These are phyloP conservation scores for Eragrostis curvula DNA, from an alignment of 176 grass and related monocot species.

Conservation along the genomic window DNA sequence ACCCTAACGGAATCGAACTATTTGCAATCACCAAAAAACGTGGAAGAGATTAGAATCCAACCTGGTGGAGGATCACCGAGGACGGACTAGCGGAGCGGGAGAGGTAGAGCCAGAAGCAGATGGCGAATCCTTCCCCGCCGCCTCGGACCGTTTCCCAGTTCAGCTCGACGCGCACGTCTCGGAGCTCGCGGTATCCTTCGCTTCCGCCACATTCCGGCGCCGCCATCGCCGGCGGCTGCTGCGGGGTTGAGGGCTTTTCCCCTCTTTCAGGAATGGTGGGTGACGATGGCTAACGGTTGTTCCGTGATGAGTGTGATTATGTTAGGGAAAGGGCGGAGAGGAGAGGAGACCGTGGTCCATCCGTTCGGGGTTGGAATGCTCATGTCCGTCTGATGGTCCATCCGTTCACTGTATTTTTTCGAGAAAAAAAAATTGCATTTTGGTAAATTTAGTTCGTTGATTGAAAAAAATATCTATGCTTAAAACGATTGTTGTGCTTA, in stretches of 20 bases:
- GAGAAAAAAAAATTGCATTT: too few relatives aligned
- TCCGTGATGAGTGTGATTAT: neutral
- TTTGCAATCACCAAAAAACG: neutral
- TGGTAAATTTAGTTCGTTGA: too few relatives aligned
- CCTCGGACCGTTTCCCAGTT: slow-evolving; percentile 27
- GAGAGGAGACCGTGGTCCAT: neutral
- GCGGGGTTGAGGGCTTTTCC: slow-evolving; percentile 27
- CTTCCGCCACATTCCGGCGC: slow-evolving; percentile 41
- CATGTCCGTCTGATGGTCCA: neutral
- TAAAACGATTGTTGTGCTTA: too few relatives aligned
- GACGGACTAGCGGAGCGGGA: slow-evolving; percentile 62
- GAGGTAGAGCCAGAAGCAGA: slow-evolving; percentile 94
- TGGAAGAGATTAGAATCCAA: slow-evolving; percentile 29
- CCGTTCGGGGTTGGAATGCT: neutral
- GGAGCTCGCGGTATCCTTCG: slow-evolving; percentile 41
- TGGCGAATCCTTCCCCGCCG: slow-evolving; percentile 46
- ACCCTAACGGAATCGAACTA: neutral
- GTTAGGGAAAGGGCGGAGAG: too few relatives aligned
- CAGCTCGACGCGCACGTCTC: slow-evolving; percentile 44
- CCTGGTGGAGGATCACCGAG: slow-evolving; percentile 86
- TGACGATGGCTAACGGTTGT: slow-evolving; percentile 27
- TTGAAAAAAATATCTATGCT: too few relatives aligned
- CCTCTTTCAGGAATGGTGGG: neutral
- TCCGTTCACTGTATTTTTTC: neutral
- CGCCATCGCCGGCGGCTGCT: slow-evolving; percentile 32